phyloP scores from a whole-genome alignment of 176 grass and related monocot genomes.

The sorghum (Sorghum bicolor) region Sorghum_bicolor_NCBIv3 NC_012871.2:63992501-63993000 shows the following conservation, averaged over 20 bases:
- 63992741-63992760: conserved; percentile 6
- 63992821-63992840: background rate
- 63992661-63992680: conserved; percentile 76
- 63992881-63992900: conserved; percentile 89
- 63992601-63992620: conserved; percentile 69
- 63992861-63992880: conserved; percentile 66
- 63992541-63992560: background rate
- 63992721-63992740: conserved; percentile 12
- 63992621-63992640: conserved; percentile 96
- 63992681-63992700: conserved; percentile 9
- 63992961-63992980: conserved; percentile 32
- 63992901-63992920: conserved; percentile 97
- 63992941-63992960: conserved; percentile 99
- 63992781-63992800: background rate
- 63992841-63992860: background rate
- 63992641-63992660: conserved; percentile 96
- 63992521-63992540: conserved; percentile 3
- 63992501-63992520: conserved; percentile 84
- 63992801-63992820: background rate
- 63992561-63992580: background rate
- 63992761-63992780: background rate
- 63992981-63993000: background rate
- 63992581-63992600: conserved; percentile 41
- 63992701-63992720: conserved; percentile 34
- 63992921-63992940: conserved; percentile 83